Evolutionary conservation across 75 land plant genomes (phyloP), one percentile per base, ranked within the genome.

Genomic region (Selaginella tamariscina): DNA sequence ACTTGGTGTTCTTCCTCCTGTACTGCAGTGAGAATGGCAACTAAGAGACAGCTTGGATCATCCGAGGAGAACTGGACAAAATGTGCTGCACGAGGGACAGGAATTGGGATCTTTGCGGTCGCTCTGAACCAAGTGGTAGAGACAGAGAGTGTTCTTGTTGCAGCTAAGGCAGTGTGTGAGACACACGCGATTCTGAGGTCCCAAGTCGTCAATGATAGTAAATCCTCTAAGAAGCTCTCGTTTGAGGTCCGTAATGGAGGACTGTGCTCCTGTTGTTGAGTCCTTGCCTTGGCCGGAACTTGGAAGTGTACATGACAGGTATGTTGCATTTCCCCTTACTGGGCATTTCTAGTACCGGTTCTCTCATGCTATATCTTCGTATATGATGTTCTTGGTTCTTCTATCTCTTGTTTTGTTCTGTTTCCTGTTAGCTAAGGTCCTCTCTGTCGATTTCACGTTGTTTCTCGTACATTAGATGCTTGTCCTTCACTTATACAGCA

Each of bases 41-140:
- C n/a, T n/a, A 67, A 30, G 24, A 69, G 80, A 57, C 55, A 56
- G 29, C 62, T 79, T 55, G 78, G 78, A 20, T 23, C 69, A 9
- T 65, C 81, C 18, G 78, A 79, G 39, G 79, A 75, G 13, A 79
- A 79, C 57, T 79, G 81, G 81, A 68, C 70, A 18, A 75, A 27
- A 69, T 27, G 67, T 13, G 71, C 74, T 13, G 74, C 66, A 9
- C 56, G 24, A 18, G 81, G 81, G n/a, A 79, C 78, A 20, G 81
- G 81, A 0, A 71, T 68, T 20, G 71, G 62, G 20, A 72, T 72
- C 29, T 66, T 72, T 32, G 81, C 70, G 2, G 60, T 76, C 11
- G 62, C 79, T 1, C 24, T 79, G 67, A 56, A 31, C n/a, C 24
- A 72, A 9, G 9, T 24, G 30, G 55, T 75, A n/a, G 71, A 75